Conservation (phyloP, 352 stramenopile species). For the Globisporangium cederbergense region DNA sequence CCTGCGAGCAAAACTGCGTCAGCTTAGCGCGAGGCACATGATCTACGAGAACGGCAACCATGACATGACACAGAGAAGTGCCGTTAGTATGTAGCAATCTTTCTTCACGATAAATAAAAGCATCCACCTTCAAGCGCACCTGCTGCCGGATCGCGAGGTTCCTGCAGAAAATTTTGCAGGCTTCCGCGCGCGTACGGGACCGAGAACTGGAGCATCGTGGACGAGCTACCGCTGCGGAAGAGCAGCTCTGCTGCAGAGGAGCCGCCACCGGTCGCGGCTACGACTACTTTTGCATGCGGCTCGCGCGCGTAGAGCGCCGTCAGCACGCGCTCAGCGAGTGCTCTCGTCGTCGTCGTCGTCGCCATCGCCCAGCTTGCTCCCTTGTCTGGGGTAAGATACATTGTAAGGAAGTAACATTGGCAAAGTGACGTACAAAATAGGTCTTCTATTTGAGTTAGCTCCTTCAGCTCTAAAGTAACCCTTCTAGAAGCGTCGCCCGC, state of each 20-base stretch:
- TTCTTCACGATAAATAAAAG: not conserved
- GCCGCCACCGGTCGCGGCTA: slow-evolving; percentile 56
- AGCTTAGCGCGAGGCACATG: not conserved
- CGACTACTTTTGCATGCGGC: slow-evolving; percentile 48
- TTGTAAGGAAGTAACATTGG: no score
- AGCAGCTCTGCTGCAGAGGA: slow-evolving; percentile 39
- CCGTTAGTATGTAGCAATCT: not conserved
- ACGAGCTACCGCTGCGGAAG: slow-evolving; percentile 57
- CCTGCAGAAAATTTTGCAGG: slow-evolving; percentile 48
- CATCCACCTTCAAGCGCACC: not conserved
- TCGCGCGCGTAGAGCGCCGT: slow-evolving; percentile 53
- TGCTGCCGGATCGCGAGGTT: slow-evolving; percentile 10
- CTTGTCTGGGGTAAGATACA: not conserved
- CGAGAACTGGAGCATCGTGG: slow-evolving; percentile 66
- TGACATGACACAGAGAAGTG: no score
- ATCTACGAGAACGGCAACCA: not conserved
- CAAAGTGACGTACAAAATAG: no score
- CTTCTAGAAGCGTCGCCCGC: not conserved
- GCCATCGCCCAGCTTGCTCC: no score
- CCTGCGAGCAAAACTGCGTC: slow-evolving; percentile 47
- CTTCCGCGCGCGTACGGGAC: slow-evolving; percentile 65
- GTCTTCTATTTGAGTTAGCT: no score
- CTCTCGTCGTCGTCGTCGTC: slow-evolving; percentile 3
- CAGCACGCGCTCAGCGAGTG: slow-evolving; percentile 49
- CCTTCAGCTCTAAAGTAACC: not conserved